Percentiles rank a stretch among this genome's conserved stretches.
Evolutionary conservation across 805 yeast genomes (phyloP).

Genomic region (Candida caryicola): DNA sequence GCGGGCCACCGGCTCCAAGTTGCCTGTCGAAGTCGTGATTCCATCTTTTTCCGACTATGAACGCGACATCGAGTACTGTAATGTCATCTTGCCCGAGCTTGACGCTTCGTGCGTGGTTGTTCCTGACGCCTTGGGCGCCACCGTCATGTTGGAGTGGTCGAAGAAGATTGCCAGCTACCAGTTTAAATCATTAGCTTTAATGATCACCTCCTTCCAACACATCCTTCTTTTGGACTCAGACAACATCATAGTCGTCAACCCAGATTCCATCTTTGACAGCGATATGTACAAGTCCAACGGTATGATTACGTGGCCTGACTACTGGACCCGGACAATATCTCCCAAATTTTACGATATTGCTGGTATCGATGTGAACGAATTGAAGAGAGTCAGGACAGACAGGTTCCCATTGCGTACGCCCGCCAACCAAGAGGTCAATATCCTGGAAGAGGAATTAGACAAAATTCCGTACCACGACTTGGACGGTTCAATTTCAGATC

Average conservation of each 20-base stretch:
- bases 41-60: slow-evolving; percentile 34
- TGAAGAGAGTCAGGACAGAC: slow-evolving; percentile 22
- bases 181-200: slow-evolving; percentile 55
- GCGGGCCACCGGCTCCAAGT: slow-evolving; percentile 35
- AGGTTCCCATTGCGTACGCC: slow-evolving; percentile 21
- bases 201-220: slow-evolving; percentile 34
- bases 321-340: slow-evolving; percentile 38
- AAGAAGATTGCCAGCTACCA: slow-evolving; percentile 61
- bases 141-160: slow-evolving; percentile 36
- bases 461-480: slow-evolving; percentile 57
- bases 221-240: slow-evolving; percentile 36
- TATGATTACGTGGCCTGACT: slow-evolving; percentile 44
- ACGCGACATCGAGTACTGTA: slow-evolving; percentile 32
- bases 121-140: slow-evolving; percentile 46
- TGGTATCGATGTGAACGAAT: slow-evolving; percentile 27
- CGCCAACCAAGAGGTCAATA: slow-evolving; percentile 4
- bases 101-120: slow-evolving; percentile 64
- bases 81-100: slow-evolving; percentile 54
- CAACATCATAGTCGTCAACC: slow-evolving; percentile 28
- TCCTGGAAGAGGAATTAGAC: slow-evolving; percentile 8
- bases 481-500: slow-evolving; percentile 65
- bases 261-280: slow-evolving; percentile 30
- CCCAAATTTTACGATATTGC: slow-evolving; percentile 37
- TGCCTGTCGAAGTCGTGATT: slow-evolving; percentile 40
- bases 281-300: slow-evolving; percentile 28